Conservation (phyloP, 805 yeast species). For the Ogataea ganodermae region DNA sequence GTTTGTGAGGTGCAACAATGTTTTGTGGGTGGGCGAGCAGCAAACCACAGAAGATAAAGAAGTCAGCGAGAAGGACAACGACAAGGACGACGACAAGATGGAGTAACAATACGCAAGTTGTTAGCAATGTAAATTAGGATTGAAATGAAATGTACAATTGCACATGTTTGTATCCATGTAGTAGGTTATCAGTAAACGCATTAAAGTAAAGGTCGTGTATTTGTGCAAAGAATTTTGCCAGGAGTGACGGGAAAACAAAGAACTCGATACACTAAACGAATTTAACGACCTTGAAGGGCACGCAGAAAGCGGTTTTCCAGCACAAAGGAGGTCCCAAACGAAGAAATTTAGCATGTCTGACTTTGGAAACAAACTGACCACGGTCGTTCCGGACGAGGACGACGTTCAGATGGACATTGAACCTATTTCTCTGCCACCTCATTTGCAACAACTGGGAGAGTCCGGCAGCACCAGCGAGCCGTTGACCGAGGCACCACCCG, state of each 20-base stretch:
- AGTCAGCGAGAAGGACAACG: conserved; percentile 15
- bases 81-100: conserved; percentile 16
- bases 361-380: conserved; percentile 22
- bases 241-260: not conserved
- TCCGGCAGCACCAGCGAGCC: too few relatives aligned
- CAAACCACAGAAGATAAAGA: conserved; percentile 35
- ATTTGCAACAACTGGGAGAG: conserved; percentile 17
- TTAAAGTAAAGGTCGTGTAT: not conserved
- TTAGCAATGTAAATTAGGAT: conserved; percentile 4
- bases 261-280: not conserved
- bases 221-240: not conserved
- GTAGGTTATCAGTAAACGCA: not conserved
- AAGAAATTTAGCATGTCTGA: conserved; percentile 16
- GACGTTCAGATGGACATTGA: conserved; percentile 27
- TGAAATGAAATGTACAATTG: conserved; percentile 1
- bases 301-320: not conserved
- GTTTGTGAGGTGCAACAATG: conserved; percentile 89
- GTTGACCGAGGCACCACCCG: not conserved
- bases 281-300: not conserved
- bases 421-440: conserved; percentile 27
- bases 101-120: conserved; percentile 8
- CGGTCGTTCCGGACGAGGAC: conserved; percentile 23
- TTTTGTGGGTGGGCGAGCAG: conserved; percentile 60
- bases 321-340: not conserved
- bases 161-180: not conserved